Percentiles rank a stretch among this genome's conserved stretches.
Evolutionary conservation across 805 yeast genomes (phyloP).

Genomic region (Candida pini): DNA sequence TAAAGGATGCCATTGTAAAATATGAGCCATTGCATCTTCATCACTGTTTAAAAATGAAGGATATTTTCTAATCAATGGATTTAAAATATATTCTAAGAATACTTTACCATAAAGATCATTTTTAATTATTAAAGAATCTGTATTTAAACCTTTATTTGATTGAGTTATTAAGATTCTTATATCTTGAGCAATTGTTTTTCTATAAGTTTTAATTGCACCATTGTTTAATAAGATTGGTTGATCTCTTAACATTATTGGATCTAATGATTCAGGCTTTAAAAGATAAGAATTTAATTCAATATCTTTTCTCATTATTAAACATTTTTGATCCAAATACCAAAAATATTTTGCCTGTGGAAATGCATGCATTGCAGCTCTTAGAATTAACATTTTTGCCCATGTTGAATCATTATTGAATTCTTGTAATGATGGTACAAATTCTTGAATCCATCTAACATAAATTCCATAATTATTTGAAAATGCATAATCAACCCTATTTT

Average conservation of each 20-base stretch:
- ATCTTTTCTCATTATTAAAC: slow-evolving; percentile 67
- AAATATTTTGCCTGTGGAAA: slow-evolving; percentile 89
- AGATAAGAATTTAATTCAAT: slow-evolving; percentile 57
- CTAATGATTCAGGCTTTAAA: slow-evolving; percentile 54
- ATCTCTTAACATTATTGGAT: slow-evolving; percentile 58
- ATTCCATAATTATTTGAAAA: slow-evolving; percentile 75
- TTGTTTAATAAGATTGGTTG: slow-evolving; percentile 68
- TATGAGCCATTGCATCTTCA: slow-evolving; percentile 73
- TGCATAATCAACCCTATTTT: slow-evolving; percentile 86
- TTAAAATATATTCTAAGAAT: slow-evolving; percentile 75
- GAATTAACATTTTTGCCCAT: slow-evolving; percentile 60
- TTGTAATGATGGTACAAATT: slow-evolving; percentile 60
- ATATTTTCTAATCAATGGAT: slow-evolving; percentile 64
- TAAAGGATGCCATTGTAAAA: slow-evolving; percentile 92
- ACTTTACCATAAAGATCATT: slow-evolving; percentile 63
- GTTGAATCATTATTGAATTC: slow-evolving; percentile 39
- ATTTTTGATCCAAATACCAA: slow-evolving; percentile 80
- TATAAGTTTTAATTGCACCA: slow-evolving; percentile 65
- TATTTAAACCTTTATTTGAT: slow-evolving; percentile 54
- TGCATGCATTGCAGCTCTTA: slow-evolving; percentile 89
- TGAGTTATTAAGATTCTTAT: slow-evolving; percentile 66
- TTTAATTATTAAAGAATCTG: slow-evolving; percentile 65
- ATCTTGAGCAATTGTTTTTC: slow-evolving; percentile 47
- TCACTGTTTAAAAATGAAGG: slow-evolving; percentile 54
- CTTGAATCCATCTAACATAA: slow-evolving; percentile 81